phyloP scores from a whole-genome alignment of 441 rosid genomes.

The Erysimum cheiri region DNA sequence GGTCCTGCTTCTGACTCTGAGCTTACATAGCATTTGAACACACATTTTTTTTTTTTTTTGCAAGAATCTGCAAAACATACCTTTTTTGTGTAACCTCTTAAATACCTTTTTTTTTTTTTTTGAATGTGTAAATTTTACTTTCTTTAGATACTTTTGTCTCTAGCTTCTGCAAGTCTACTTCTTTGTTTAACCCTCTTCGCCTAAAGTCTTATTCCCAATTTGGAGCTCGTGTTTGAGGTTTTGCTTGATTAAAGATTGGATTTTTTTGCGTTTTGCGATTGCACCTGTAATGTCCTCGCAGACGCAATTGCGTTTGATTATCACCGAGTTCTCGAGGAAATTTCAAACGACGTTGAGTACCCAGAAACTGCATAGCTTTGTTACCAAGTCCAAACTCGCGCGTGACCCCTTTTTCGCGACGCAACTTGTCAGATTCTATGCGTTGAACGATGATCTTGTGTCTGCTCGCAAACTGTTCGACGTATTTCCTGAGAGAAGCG shows the following conservation, averaged over 20 bases:
- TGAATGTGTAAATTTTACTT: slow-evolving; percentile 9
- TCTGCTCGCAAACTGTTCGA: slow-evolving; percentile 80
- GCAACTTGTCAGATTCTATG: slow-evolving; percentile 55
- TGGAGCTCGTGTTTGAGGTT: slow-evolving; percentile 1
- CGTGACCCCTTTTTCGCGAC: slow-evolving; percentile 77
- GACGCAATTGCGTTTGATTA: slow-evolving; percentile 37
- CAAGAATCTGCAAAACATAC: no score
- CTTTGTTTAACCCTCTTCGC: neutral
- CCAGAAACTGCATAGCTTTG: slow-evolving; percentile 68
- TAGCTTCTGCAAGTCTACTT: slow-evolving; percentile 26
- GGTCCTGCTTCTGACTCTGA: slow-evolving; percentile 51
- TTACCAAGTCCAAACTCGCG: slow-evolving; percentile 55
- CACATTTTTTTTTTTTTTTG: no score
- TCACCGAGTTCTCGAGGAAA: slow-evolving; percentile 54
- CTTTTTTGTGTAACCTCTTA: slow-evolving; percentile 9
- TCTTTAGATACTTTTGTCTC: slow-evolving; percentile 10
- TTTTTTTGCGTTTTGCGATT: neutral
- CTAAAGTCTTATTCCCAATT: neutral
- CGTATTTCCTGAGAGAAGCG: slow-evolving; percentile 65
- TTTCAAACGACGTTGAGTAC: slow-evolving; percentile 58
- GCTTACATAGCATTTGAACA: slow-evolving; percentile 31
- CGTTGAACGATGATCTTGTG: slow-evolving; percentile 50
- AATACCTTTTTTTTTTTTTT: neutral
- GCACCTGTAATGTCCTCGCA: slow-evolving; percentile 36
- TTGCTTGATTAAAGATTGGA: slow-evolving; percentile 11